These are phyloP conservation scores for Salicornia ramosissima DNA, from an alignment of 148 eudicot genomes.

Conservation along the genomic window DNA sequence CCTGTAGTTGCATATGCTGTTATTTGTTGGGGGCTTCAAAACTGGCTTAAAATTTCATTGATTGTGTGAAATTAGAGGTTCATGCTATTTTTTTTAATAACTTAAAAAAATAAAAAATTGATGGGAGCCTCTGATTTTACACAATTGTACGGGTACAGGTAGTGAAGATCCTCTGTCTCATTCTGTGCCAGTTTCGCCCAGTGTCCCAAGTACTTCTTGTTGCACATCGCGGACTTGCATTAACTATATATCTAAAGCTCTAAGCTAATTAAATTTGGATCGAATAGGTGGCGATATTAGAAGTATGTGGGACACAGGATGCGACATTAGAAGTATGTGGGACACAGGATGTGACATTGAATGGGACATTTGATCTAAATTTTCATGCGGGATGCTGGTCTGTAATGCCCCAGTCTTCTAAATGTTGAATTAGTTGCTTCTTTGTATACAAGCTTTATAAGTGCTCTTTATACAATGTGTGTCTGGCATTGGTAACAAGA, in stretches of 20 bases:
- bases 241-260: neutral
- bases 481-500: neutral
- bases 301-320: neutral
- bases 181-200: neutral
- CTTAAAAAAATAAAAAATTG: neutral
- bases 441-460: neutral
- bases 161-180: neutral
- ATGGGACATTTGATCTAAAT: neutral
- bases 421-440: neutral
- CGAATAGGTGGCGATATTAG: neutral
- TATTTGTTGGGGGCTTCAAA: slow-evolving; percentile 3
- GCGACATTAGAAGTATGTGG: neutral
- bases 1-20: slow-evolving; percentile 8
- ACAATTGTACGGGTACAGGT: neutral
- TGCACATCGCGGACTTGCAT: neutral
- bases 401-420: neutral
- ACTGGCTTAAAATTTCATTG: neutral
- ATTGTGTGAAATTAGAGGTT: slow-evolving; percentile 23
- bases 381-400: slow-evolving; percentile 1
- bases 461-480: neutral
- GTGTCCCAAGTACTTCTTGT: neutral
- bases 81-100: neutral
- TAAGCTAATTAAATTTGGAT: neutral
- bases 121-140: neutral
- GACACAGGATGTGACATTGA: neutral